Base-by-base conservation (phyloP, 495 filamentous ascomycete genomes). In the Choiromyces venosus region DNA sequence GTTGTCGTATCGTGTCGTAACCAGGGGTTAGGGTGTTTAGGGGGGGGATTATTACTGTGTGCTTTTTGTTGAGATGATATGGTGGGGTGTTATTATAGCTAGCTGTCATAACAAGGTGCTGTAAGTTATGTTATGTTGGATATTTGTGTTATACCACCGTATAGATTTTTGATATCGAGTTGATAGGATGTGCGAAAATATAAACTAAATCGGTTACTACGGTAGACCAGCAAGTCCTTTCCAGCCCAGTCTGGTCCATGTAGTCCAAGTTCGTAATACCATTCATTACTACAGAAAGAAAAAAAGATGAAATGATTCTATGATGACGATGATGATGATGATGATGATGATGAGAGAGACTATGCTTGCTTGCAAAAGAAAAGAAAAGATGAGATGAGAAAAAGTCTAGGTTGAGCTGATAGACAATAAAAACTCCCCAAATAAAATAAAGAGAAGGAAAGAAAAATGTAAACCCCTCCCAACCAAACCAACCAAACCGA, bases 401-500 rank as follows among this genome's bases (percentile, higher is more conserved):
- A 42, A 4, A 39, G 68, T 39, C 68, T 44, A 40, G 39, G 56
- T 52, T 61, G 38, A 52, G 39, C n/a, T 29, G 70, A 44, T 75
- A 8, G 68, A n/a, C n/a, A n/a, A n/a, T n/a, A n/a, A n/a, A n/a
- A 61, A 67, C 70, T 66, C 64, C 36, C 74, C 38, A 69, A 65
- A 67, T n/a, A n/a, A 61, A 70, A 65, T 1, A 38, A 36, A 35
- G 7, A 65, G 14, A 21, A 40, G 18, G 35, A 61, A 40, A 70
- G 9, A 61, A 39, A 40, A 8, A 29, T 52, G 65, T 18, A 52
- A 37, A 70, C 29, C 64, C 38, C 46, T 16, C 12, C 46, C 42
- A 38, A 1, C 46, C 37, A 19, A 65, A 33, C 16, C 19, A 39
- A 65, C 9, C 25, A 44, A 61, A 52, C 18, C 29, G 33, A 12